phyloP scores from a whole-genome alignment of 2,329 filamentous ascomycete species.

The Cytospora piceae region DNA sequence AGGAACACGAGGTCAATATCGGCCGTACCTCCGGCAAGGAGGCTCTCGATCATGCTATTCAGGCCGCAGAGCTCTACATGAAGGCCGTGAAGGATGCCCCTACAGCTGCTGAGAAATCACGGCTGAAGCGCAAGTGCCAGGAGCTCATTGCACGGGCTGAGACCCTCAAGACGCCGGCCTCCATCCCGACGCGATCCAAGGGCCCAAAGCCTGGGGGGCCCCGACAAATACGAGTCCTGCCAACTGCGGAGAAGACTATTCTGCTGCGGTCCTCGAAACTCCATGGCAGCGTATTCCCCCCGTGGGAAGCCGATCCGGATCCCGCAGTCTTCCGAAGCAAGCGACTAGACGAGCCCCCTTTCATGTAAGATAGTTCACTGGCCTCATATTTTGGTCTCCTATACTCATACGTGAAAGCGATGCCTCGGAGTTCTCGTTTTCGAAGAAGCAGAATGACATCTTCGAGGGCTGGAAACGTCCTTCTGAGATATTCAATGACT shows the following conservation, averaged over 20 bases:
- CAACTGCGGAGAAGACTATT: slow-evolving; percentile 75
- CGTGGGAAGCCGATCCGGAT: slow-evolving; percentile 72
- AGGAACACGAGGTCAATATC: slow-evolving; percentile 60
- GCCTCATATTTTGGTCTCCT: slow-evolving; percentile 18
- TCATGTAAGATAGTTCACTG: slow-evolving; percentile 57
- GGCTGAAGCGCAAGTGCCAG: slow-evolving; percentile 70
- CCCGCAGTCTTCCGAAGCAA: slow-evolving; percentile 63
- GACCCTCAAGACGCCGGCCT: slow-evolving; percentile 62
- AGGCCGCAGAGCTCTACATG: slow-evolving; percentile 81
- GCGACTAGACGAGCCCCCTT: slow-evolving; percentile 54
- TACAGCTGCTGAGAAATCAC: slow-evolving; percentile 64
- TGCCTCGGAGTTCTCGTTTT: slow-evolving; percentile 69
- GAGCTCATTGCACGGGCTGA: slow-evolving; percentile 74
- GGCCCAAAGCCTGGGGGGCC: slow-evolving; percentile 37
- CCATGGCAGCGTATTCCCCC: slow-evolving; percentile 82
- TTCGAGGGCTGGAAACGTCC: slow-evolving; percentile 86
- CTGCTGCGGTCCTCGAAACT: slow-evolving; percentile 77
- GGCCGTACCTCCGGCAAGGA: slow-evolving; percentile 57
- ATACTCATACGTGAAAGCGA: slow-evolving; percentile 59
- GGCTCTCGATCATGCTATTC: slow-evolving; percentile 75
- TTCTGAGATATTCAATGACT: slow-evolving; percentile 61
- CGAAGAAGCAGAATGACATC: slow-evolving; percentile 71
- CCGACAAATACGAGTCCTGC: slow-evolving; percentile 60
- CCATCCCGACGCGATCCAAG: slow-evolving; percentile 32
- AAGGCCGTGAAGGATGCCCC: slow-evolving; percentile 67